Evolutionary conservation across 2,329 filamentous ascomycete genomes (phyloP).

Genomic region (Chaetothyriales sp.): DNA sequence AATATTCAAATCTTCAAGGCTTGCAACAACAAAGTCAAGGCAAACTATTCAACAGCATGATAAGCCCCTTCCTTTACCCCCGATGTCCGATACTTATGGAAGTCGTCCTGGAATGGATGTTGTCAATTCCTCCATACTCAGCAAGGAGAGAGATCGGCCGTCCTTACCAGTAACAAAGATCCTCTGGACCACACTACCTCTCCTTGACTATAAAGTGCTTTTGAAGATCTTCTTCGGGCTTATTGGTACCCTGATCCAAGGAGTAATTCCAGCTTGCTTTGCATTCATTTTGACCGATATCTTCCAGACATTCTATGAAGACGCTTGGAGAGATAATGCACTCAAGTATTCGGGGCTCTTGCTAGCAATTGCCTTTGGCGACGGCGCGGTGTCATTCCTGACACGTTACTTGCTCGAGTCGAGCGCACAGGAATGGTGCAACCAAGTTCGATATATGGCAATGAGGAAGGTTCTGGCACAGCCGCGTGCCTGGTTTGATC

Average conservation of each 20-base stretch:
- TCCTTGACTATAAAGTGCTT: conserved; percentile 40
- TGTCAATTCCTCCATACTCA: too few relatives aligned
- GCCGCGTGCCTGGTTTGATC: conserved; percentile 65
- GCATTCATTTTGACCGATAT: conserved; percentile 63
- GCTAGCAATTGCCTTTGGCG: conserved; percentile 51
- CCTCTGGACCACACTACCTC: conserved; percentile 57
- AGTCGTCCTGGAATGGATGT: neutral
- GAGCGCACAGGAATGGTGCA: conserved; percentile 63
- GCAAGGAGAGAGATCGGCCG: neutral
- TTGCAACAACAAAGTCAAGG: too few relatives aligned
- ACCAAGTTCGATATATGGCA: conserved; percentile 53
- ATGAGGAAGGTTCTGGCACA: conserved; percentile 60
- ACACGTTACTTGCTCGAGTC: conserved; percentile 60
- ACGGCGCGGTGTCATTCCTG: conserved; percentile 51
- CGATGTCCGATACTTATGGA: neutral
- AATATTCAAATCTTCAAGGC: neutral
- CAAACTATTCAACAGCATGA: neutral
- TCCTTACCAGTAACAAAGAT: conserved; percentile 38
- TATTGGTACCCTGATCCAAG: conserved; percentile 48
- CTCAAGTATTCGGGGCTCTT: conserved; percentile 58
- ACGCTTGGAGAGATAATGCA: conserved; percentile 37
- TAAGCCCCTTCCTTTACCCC: conserved; percentile 9
- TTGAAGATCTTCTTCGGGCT: conserved; percentile 47
- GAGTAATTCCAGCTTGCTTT: conserved; percentile 58
- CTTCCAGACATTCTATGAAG: conserved; percentile 52